Base-by-base conservation (phyloP, 116 monocot species). In the Iris pallida region DNA sequence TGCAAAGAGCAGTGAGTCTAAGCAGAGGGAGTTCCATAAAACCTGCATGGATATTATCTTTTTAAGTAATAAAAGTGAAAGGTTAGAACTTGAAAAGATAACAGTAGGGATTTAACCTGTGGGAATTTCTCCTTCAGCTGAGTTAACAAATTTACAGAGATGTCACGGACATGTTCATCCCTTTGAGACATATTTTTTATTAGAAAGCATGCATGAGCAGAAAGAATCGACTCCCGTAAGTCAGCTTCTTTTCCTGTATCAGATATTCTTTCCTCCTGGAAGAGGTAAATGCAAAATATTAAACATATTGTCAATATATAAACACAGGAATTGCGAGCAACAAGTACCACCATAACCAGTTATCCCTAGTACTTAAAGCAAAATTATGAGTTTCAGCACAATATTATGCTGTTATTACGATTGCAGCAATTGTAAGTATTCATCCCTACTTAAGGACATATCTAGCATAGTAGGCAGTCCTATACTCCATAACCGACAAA, bases 111-210 rank as follows among this genome's bases (percentile, higher is more conserved):
- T 43, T 60, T 20, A 77, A 86, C 97, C 98, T 98, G 93, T 54
- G 85, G 93, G 67, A 98, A 98, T 65, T 67, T 93, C 49, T 90
- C 98, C 74, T 89, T 98, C 56, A 98, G 63, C 74, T 88, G 90
- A 73, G 75, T 75, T 65, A 98, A 76, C 77, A 93, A 79, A 80
- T 68, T 80, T 17, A 93, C 77, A 77, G 87, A 84, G 55, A 93
- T 84, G 68, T 98, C 85, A 59, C 98, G 98, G 63, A 93, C 79
- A 76, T 90, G 85, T 68, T 98, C 98, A 78, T 98, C 93, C 80
- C 93, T 93, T 71, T 93, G 90, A 41, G 93, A 92, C 79, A 92
- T 80, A 71, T 74, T 93, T 71, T 92, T 93, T 76, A 98, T 98
- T 15, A 98, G 85, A 81, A 93, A 98, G 70, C 98, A 93, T 4